Evolutionary conservation across 1,284 basidiomycete genomes (phyloP), one percentile per base, ranked within the genome.

Genomic region (Sphagnurus paluster): DNA sequence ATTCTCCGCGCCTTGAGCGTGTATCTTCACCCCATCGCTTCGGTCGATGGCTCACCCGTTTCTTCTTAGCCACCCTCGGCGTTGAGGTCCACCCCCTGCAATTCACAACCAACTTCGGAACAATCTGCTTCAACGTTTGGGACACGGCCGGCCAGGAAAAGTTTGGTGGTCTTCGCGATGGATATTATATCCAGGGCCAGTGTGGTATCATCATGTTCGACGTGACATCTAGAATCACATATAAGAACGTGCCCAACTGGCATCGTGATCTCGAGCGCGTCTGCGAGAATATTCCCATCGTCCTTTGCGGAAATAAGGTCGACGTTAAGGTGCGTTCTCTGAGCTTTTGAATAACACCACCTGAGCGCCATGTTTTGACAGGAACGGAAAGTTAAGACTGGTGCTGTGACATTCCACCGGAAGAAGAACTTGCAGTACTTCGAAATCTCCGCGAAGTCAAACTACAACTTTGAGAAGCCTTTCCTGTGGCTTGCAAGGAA

Each of bases 141-240:
- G 97, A 99, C 74, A 99, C 97, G 34, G 97, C 97, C 46, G 97
- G 97, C 42, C 97, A 99, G 77, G 97, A 99, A 76, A 99, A 99
- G 78, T 99, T 99, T 59, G 94, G 95, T 77, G 94, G 94, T 66
- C 88, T 98, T 54, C 91, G 95, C 59, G 94, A 97, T 72, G 94
- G 94, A 44, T 97, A 97, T 76, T 98, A 98, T 75, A 97, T 98
- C 68, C 94, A 97, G 72, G 97, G 97, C 60, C 95, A 99, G 72
- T 99, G 95, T 66, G 97, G 97, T 67, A 99, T 99, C 79, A 99
- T 99, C 85, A 99, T 99, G 97, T 99, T 99, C 75, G 97, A 99
- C 68, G 97, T 99, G 54, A 99, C 97, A 50, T 96, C 95, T 46
- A 88, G 97, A 64, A 99, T 99, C 83, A 99, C 97, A 46, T 99